These are phyloP conservation scores for Aspergillus pseudonomiae DNA, from an alignment of 2,329 filamentous ascomycete species.

Conservation along the genomic window DNA sequence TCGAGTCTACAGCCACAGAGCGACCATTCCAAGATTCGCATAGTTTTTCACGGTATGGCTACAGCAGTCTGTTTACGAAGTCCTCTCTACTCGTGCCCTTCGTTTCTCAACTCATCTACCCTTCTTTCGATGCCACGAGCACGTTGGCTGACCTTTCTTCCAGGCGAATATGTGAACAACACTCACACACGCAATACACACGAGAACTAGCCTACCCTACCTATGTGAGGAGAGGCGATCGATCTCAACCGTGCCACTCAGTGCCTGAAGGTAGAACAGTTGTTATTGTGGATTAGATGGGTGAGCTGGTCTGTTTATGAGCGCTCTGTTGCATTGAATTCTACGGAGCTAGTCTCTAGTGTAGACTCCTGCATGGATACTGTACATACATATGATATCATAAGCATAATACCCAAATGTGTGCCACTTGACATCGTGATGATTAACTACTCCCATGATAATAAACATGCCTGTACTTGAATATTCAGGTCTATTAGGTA, in stretches of 20 bases:
- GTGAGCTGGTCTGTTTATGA: not conserved
- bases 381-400: constrained; percentile 10
- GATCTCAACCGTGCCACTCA: constrained; percentile 20
- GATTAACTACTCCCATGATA: not conserved
- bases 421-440: constrained; percentile 8
- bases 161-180: constrained; percentile 19
- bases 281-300: constrained; percentile 33
- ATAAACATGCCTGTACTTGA: not conserved
- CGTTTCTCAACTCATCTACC: not conserved
- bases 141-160: constrained; percentile 17
- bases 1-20: constrained; percentile 17
- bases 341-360: constrained; percentile 1
- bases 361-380: constrained; percentile 9
- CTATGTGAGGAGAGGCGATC: constrained; percentile 28
- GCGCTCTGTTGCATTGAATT: not conserved
- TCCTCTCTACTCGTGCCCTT: not conserved
- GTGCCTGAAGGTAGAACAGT: constrained; percentile 26
- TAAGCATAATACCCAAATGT: constrained; percentile 28
- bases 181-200: constrained; percentile 18
- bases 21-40: constrained; percentile 15
- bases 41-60: constrained; percentile 28
- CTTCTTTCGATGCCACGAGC: constrained; percentile 10
- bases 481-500: not conserved
- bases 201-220: constrained; percentile 28
- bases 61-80: not conserved